Base-by-base conservation (phyloP, 805 yeast species). In the Candida multigemmis region DNA sequence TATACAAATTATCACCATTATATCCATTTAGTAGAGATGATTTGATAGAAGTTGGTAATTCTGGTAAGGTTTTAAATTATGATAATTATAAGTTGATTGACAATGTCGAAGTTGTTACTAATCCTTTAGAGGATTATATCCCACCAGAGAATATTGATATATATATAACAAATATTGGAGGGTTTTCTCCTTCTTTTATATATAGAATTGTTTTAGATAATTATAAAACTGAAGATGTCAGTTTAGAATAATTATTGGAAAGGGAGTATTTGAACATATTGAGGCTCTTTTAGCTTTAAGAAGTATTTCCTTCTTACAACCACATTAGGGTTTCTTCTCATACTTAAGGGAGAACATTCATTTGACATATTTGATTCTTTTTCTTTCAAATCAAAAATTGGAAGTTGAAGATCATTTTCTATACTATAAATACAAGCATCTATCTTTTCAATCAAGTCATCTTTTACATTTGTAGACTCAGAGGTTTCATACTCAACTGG, bases 121-220 rank as follows among this genome's bases (percentile, higher is more conserved):
- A 91, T 52, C 96, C 96, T 11, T 59, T 85, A 33, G 80, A 74
- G 38, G 97, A 89, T 50, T 91, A 89, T 47, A 79, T 91, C 17
- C 78, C 86, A 7, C 97, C 99, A 0, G 97, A 89, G 44, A 76
- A 82, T 45, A 82, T 91, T 36, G 96, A 91, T 53, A 85, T 91
- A 34, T 85, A 81, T 52, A 83, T 91, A 43, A 89, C 98, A 7
- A 89, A 91, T 50, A 73, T 87, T 27, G 98, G 97, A 26, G 97
- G 97, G 10, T 86, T 82, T 50, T 83, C 97, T 14, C 97, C 98
- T 24, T 84, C 89, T 42, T 91, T 91, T 58, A 81, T 91, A 29
- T 91, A 91, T 56, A 77, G 98, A 56, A 81, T 91, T 30, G 94
- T 91, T 12, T 72, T 87, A 60, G 98, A 91, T 54, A 85, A 89